phyloP scores from a whole-genome alignment of 2,329 filamentous ascomycete genomes.

The Trichophyton rubrum region DNA sequence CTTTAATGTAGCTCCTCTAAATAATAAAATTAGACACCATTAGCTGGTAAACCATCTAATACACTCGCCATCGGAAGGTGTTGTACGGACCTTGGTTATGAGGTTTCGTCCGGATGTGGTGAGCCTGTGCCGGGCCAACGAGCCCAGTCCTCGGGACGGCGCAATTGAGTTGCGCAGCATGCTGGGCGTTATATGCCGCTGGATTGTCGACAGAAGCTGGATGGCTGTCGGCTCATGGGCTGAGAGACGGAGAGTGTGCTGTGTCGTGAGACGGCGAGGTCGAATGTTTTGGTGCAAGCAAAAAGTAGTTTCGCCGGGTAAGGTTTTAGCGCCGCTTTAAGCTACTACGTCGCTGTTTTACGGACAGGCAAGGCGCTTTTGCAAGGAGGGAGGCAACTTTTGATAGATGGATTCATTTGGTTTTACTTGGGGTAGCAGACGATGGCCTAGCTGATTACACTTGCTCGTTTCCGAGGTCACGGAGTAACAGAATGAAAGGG shows the following conservation, averaged over 20 bases:
- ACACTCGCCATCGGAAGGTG: not conserved
- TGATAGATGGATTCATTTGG: not conserved
- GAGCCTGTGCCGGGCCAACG: constrained; percentile 29
- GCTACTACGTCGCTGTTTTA: not conserved
- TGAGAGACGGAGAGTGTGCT: not conserved
- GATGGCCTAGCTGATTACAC: not conserved
- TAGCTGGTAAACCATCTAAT: not conserved
- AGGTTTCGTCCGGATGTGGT: constrained; percentile 16
- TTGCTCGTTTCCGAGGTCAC: not conserved
- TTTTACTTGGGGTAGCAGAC: not conserved
- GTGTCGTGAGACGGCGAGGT: not conserved
- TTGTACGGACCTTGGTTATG: constrained; percentile 28
- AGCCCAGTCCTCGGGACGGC: constrained; percentile 34
- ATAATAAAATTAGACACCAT: not conserved
- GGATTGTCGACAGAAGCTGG: constrained; percentile 1
- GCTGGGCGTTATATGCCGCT: constrained; percentile 28
- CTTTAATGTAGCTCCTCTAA: constrained; percentile 26
- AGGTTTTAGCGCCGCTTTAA: constrained; percentile 11
- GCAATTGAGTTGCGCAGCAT: constrained; percentile 46
- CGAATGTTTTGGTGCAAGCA: not conserved
- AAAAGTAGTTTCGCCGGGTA: not conserved
- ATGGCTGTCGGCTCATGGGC: not conserved
- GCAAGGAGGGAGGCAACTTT: not conserved
- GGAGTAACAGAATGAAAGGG: not conserved
- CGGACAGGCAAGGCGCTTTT: not conserved